Conservation (phyloP, 2,329 filamentous ascomycete species). For the Magnaporthiopsis incrustans region DNA sequence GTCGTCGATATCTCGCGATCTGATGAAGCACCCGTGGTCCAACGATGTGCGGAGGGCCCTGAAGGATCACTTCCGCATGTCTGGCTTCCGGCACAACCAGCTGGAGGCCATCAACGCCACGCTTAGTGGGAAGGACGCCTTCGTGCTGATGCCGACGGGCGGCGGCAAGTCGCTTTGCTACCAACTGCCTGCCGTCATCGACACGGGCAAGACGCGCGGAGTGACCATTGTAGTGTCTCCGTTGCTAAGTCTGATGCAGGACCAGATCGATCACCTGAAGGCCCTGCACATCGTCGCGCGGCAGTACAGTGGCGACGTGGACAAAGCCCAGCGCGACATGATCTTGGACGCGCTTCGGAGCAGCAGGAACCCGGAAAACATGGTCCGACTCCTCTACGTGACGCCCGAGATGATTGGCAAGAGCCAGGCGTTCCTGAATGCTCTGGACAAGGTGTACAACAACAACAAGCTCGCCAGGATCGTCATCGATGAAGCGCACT, state of each 20-base stretch:
- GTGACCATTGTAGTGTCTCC: conserved; percentile 95
- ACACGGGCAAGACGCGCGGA: conserved; percentile 70
- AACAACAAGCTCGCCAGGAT: conserved; percentile 73
- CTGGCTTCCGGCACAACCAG: conserved; percentile 83
- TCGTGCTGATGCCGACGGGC: conserved; percentile 95
- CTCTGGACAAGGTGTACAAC: conserved; percentile 59
- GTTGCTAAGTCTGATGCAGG: conserved; percentile 90
- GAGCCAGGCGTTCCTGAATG: conserved; percentile 59
- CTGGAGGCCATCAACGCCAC: conserved; percentile 95
- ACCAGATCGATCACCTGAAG: conserved; percentile 80
- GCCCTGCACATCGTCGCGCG: conserved; percentile 70
- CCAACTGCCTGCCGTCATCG: conserved; percentile 81
- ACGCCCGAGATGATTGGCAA: conserved; percentile 96
- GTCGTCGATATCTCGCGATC: conserved; percentile 34
- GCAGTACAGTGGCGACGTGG: conserved; percentile 72
- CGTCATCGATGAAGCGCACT: conserved; percentile 98
- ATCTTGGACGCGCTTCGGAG: conserved; percentile 59
- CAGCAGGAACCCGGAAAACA: conserved; percentile 56
- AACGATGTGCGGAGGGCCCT: conserved; percentile 73
- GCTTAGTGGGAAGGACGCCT: conserved; percentile 76
- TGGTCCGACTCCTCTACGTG: conserved; percentile 83
- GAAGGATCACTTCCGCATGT: conserved; percentile 74
- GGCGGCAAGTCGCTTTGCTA: conserved; percentile 97
- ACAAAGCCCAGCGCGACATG: conserved; percentile 50
- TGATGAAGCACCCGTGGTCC: conserved; percentile 73